Base-by-base conservation (phyloP, 2,329 filamentous ascomycete genomes). In the Colletotrichum sp. region DNA sequence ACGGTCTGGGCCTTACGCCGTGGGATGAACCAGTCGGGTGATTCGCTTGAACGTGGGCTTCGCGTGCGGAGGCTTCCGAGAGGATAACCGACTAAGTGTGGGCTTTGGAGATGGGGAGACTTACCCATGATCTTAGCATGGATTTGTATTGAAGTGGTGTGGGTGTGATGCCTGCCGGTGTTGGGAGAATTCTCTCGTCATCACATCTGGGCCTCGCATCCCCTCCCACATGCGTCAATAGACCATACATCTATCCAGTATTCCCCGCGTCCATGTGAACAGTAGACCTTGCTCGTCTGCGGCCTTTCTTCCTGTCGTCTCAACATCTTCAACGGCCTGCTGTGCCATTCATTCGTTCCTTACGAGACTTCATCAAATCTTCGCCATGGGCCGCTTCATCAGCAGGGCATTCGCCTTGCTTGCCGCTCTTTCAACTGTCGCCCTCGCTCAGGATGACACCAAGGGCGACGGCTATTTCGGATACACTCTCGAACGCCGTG, bases 401-500 rank as follows among this genome's bases (percentile, higher is more conserved):
- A 61, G 78, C 76, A 71, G 66, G 71, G 71, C 71, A 4, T 44
- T 81, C 80, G 69, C 81, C 78, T 36, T 84, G 79, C 69, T 80
- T 72, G 72, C 79, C 64, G 22, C 72, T 71, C 82, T 83, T 68
- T 78, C 82, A 34, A 80, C 83, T 67, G 72, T 79, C 19, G 83
- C 82, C 63, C 82, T 80, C 67, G 85, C 83, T 3, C 78, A 78
- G 39, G 78, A 80, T 16, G 79, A 81, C 8, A 9, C 75, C 9
- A 62, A 44, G 36, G 68, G 63, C 3, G 84, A 87, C 75, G 90
- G 90, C 77, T 92, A 92, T 80, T 86, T 89, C 19, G 90, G 90
- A 67, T 92, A 92, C 82, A 85, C 87, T 64, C 88, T 92, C 76
- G 83, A 87, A 36, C 84, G 89, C 69, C 85, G 87, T 39, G 88